A percentile compares a stretch with the other conserved stretches of the same genome.
phyloP scores from a whole-genome alignment of 176 grass and related monocot genomes.

The Eremochloa ophiuroides region DNA sequence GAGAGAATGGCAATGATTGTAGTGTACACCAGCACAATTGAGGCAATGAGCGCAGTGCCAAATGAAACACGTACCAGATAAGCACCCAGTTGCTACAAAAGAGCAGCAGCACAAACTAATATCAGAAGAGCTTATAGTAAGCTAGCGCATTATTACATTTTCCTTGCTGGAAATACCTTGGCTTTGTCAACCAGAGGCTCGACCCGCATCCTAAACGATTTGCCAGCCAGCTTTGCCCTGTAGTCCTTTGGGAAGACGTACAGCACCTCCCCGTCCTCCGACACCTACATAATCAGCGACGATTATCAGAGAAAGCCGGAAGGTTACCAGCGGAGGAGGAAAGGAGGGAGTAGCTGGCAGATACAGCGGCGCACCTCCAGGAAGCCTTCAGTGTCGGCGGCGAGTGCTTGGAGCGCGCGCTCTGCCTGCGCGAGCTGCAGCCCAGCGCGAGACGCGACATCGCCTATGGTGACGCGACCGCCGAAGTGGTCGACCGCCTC shows the following conservation, averaged over 20 bases:
- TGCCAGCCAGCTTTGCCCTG: constrained; percentile 69
- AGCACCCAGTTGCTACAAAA: constrained; percentile 56
- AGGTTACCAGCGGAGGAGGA: background rate
- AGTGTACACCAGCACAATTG: constrained; percentile 92
- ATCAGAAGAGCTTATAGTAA: constrained; percentile 9
- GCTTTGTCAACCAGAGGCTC: constrained; percentile 77
- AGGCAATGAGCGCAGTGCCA: constrained; percentile 87
- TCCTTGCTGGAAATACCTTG: constrained; percentile 43
- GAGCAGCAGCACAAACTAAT: constrained; percentile 24
- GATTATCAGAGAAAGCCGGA: background rate
- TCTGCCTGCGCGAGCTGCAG: constrained; percentile 72
- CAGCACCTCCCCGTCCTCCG: constrained; percentile 88
- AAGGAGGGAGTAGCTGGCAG: background rate
- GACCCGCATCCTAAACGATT: constrained; percentile 81
- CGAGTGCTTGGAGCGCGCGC: constrained; percentile 87
- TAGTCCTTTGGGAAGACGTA: constrained; percentile 92
- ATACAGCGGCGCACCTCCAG: constrained; percentile 74
- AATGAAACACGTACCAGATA: constrained; percentile 93
- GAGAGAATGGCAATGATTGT: constrained; percentile 86
- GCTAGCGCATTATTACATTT: background rate
- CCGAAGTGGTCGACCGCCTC: constrained; percentile 76
- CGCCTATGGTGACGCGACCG: constrained; percentile 82
- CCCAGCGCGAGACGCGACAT: constrained; percentile 71
- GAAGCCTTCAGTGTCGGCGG: constrained; percentile 90
- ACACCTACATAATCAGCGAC: constrained; percentile 57